A percentile compares a stretch with the other conserved stretches of the same genome.
These are phyloP conservation scores for Fraxinus albicans DNA, from an alignment of 305 asterid genomes.

Conservation along the genomic window DNA sequence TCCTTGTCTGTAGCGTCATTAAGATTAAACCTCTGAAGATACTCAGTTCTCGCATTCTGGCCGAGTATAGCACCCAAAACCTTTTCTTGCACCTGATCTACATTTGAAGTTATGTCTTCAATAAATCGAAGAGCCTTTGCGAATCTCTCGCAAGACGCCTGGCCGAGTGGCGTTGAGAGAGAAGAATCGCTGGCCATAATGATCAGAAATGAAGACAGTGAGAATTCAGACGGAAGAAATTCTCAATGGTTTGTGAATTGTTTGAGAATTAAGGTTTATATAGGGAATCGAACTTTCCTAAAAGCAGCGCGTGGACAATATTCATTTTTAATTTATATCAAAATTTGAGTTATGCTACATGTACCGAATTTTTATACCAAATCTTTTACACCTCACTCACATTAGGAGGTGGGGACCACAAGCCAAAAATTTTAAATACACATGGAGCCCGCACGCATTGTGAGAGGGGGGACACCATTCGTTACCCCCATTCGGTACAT, in stretches of 20 bases:
- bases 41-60: constrained; percentile 57
- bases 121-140: constrained; percentile 56
- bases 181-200: constrained; percentile 43
- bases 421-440: no score
- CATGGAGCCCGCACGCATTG: no score
- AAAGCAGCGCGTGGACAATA: no score
- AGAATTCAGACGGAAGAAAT: neutral
- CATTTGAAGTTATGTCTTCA: constrained; percentile 52
- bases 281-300: constrained; percentile 12
- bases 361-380: no score
- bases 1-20: constrained; percentile 55
- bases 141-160: constrained; percentile 50
- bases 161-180: constrained; percentile 29
- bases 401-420: no score
- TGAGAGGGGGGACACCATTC: no score
- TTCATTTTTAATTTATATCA: no score
- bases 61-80: constrained; percentile 52
- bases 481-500: no score
- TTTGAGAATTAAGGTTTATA: constrained; percentile 24
- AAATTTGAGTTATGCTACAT: no score
- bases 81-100: constrained; percentile 46
- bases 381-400: no score
- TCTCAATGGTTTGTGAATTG: neutral
- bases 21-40: constrained; percentile 43
- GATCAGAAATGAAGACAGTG: neutral